These are phyloP conservation scores for Hysterangium stoloniferum DNA, from an alignment of 768 basidiomycete genomes.

Conservation along the genomic window DNA sequence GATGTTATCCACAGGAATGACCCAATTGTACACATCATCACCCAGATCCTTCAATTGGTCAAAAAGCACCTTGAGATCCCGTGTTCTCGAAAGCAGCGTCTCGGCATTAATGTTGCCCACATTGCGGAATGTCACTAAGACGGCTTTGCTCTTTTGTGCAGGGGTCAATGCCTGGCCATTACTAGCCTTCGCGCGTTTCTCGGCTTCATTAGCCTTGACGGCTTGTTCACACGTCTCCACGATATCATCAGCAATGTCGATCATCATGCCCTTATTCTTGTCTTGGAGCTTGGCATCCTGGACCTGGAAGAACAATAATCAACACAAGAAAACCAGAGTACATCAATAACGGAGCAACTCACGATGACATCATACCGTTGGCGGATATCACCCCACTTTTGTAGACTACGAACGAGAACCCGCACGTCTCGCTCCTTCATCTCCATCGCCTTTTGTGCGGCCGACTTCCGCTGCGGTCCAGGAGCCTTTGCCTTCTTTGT, in stretches of 20 bases:
- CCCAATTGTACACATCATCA: constrained; percentile 65
- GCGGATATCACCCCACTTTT: constrained; percentile 96
- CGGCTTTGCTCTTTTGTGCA: constrained; percentile 95
- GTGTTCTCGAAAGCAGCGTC: constrained; percentile 83
- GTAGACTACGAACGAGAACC: constrained; percentile 87
- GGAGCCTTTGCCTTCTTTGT: constrained; percentile 70
- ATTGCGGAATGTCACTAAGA: constrained; percentile 82
- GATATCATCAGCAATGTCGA: constrained; percentile 88
- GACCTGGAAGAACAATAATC: constrained; percentile 42
- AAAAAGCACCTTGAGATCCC: constrained; percentile 83
- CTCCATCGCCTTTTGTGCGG: constrained; percentile 92
- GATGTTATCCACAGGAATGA: constrained; percentile 86
- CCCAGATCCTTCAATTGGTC: constrained; percentile 62
- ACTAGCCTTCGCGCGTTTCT: constrained; percentile 66
- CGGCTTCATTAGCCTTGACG: constrained; percentile 75
- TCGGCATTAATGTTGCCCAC: constrained; percentile 97
- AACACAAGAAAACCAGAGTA: constrained; percentile 9
- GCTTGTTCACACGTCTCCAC: constrained; percentile 78
- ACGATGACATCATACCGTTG: constrained; percentile 93
- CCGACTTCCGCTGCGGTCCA: constrained; percentile 75
- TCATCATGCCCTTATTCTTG: constrained; percentile 91
- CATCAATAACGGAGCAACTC: constrained; percentile 29
- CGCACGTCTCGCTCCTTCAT: constrained; percentile 96
- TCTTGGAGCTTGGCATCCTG: constrained; percentile 82
- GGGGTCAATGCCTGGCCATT: constrained; percentile 86